Evolutionary conservation across 805 yeast genomes (phyloP), one percentile per base, ranked within the genome.

Genomic region (Metschnikowia shivogae): DNA sequence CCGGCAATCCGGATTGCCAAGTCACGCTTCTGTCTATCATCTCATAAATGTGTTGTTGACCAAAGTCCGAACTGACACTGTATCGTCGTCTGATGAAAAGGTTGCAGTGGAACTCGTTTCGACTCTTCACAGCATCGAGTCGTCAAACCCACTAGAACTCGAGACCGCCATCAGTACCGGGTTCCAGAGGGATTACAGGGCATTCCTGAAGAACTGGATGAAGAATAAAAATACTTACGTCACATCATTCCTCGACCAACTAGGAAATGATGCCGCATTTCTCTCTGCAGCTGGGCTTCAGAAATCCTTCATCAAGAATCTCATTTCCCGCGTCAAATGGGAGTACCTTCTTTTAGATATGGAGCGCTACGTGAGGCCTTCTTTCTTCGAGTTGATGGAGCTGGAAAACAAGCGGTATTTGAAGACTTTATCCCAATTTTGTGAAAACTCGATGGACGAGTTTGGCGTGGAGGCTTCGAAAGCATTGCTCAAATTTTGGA

Each of bases 281-380:
- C 48, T 56, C 28, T 13, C 27, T 8, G 36, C 39, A 2, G 44
- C 57, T 11, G 53, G 53, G 3, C 37, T 42, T 17, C 37, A 50
- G 1, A 43, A 34, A 1, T 42, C 33, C 1, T 63, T 66, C 40
- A 41, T 54, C 13, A 45, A 57, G 3, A 46, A 46, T 1, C 44
- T 68, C 13, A 34, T 55, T 7, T 24, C 34, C 13, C 55, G 59
- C 34, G 48, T 70, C 24, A 57, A 54, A 26, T 69, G 73, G 73
- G 44, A 34, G 12, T 52, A 60, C 38, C 50, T 70, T 1, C 64
- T 70, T 36, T 43, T 42, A 2, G 62, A 65, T 36, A 60, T 66
- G 34, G 55, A 49, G 24, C 35, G 36, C 4, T 46, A 60, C 3
- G 45, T 67, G 6, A 37, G 46, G 6, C 43, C 45, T 3, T 48